Evolutionary conservation across 345 rosid genomes (phyloP).

Genomic region (Acer yangbiense): DNA sequence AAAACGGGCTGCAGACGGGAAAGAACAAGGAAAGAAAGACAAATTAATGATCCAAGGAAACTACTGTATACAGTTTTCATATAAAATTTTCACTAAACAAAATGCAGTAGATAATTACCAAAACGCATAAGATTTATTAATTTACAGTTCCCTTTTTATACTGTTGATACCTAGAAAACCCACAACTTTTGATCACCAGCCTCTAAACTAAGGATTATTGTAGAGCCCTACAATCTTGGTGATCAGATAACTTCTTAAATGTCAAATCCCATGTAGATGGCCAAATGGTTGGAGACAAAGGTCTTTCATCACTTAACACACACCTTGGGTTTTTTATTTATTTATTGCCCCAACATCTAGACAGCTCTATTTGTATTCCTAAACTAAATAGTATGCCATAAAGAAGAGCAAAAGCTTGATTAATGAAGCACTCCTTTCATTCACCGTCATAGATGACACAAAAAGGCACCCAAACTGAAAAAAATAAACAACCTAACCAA

Average conservation of each 20-base stretch:
- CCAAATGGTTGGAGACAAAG: neutral
- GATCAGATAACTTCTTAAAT: neutral
- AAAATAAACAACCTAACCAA: neutral
- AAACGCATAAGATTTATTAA: neutral
- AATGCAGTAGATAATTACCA: neutral
- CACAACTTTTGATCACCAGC: neutral
- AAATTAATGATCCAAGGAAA: neutral
- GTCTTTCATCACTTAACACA: neutral
- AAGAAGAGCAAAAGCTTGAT: neutral
- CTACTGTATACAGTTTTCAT: neutral
- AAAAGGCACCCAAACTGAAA: neutral
- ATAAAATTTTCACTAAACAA: neutral
- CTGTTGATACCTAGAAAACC: neutral
- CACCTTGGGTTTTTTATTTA: neutral
- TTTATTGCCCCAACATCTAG: neutral
- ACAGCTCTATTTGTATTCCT: neutral
- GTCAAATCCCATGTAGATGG: neutral
- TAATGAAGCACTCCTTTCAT: neutral
- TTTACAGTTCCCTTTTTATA: neutral
- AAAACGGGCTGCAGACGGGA: slow-evolving; percentile 51
- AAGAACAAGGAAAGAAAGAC: neutral
- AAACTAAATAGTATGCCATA: neutral
- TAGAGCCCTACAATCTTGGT: neutral
- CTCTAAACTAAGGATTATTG: neutral
- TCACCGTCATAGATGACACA: neutral